A percentile compares a stretch with the other conserved stretches of the same genome.
Conservation (phyloP, 805 yeast species). For the Debaryomyces tyrocola region DNA sequence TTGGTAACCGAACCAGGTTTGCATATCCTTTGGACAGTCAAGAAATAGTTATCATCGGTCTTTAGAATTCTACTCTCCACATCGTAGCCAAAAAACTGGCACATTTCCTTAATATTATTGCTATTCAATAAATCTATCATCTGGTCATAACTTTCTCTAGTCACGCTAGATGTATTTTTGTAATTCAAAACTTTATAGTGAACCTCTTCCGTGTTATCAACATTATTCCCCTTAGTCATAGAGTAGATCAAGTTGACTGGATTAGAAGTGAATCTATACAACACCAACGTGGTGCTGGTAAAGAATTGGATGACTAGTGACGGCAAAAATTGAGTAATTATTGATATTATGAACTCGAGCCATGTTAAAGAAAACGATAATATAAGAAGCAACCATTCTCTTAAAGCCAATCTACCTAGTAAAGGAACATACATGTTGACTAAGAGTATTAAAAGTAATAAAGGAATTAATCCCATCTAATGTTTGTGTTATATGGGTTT, state of each 20-base stretch:
- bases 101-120: constrained; percentile 61
- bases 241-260: constrained; percentile 22
- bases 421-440: constrained; percentile 37
- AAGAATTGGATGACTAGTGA: constrained; percentile 33
- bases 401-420: constrained; percentile 45
- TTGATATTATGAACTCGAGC: constrained; percentile 46
- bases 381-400: constrained; percentile 51
- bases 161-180: constrained; percentile 13
- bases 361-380: constrained; percentile 48
- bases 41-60: constrained; percentile 74
- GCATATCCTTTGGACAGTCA: constrained; percentile 69
- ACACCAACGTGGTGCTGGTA: constrained; percentile 26
- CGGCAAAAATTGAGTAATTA: constrained; percentile 49
- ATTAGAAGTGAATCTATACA: constrained; percentile 28
- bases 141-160: constrained; percentile 21
- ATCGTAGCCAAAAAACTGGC: constrained; percentile 63
- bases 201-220: constrained; percentile 8
- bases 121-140: constrained; percentile 47
- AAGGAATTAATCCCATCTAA: too few species aligned
- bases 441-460: neutral
- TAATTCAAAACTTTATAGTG: constrained; percentile 25
- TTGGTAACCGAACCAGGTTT: constrained; percentile 25
- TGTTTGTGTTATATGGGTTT: too few species aligned
- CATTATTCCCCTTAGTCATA: constrained; percentile 2
- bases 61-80: constrained; percentile 75